Base-by-base conservation (phyloP, 305 asterid genomes). In the Fraxinus sp. region DNA sequence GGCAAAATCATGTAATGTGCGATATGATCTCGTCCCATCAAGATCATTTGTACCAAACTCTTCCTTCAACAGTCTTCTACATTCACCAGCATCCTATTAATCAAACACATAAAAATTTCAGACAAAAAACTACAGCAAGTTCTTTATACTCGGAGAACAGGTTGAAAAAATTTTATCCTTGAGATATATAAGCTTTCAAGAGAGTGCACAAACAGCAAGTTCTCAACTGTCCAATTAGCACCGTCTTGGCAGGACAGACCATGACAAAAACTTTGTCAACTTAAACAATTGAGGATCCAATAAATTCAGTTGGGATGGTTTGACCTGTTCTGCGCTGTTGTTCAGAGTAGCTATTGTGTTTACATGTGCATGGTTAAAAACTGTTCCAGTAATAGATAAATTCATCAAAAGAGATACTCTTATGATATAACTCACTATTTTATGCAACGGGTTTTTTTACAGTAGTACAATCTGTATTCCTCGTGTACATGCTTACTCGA, bases 1-100 rank as follows among this genome's bases (percentile, higher is more conserved):
- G 2, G 98, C 99, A 86, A 96, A 93, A 89, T 94, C 99, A 89
- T 96, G 99, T 57, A 93, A 78, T 3, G 98, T 89, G 55, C 97
- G 94, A 77, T 84, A 89, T 32, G 93, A 88, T 36, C 94, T 88
- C 46, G 94, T 72, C 80, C 91, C 92, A 14, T 86, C 93, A 62
- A 83, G 85, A 83, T 91, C 92, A 57, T 85, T 88, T 44, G 90
- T 87, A 74, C 86, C 89, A 74, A 84, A 82, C 83, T 91, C 94
- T 79, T 90, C 94, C 89, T 91, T 91, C 88, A 94, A 83, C 57
- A 91, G 55, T 84, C 88, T 88, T 83, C 85, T 84, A 83, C 94
- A 88, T 88, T 87, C 94, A 83, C 91, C 92, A 78, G 90, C 93
- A 88, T 96, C 99, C 98, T 96, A 80, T 62, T 77, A 78, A 80